Percentiles rank a stretch among this genome's conserved stretches.
phyloP scores from a whole-genome alignment of 495 filamentous ascomycete genomes.

The Penicillium desertorum region DNA sequence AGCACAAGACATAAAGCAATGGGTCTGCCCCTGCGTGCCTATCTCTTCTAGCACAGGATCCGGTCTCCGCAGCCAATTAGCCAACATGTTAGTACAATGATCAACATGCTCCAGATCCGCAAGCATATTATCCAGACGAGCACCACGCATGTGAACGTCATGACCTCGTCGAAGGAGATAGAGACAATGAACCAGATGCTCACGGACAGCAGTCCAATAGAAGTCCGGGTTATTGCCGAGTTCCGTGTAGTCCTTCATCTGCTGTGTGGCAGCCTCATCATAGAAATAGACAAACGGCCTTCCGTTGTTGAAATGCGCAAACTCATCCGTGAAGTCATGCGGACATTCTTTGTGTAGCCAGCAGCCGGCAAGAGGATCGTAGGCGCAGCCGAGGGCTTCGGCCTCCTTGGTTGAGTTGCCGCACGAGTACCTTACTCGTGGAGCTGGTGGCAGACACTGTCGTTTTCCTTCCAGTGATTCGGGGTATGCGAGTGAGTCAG shows the following conservation, averaged over 20 bases:
- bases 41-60: slow-evolving; percentile 11
- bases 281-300: slow-evolving; percentile 22
- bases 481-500: slow-evolving; percentile 2
- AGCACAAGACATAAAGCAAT: slow-evolving; percentile 21
- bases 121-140: slow-evolving; percentile 18
- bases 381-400: slow-evolving; percentile 11
- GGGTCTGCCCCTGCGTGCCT: slow-evolving; percentile 16
- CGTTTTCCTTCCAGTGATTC: slow-evolving; percentile 3
- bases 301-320: slow-evolving; percentile 18
- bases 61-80: slow-evolving; percentile 16
- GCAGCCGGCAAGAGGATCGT: slow-evolving; percentile 19
- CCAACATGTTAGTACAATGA: slow-evolving; percentile 20
- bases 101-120: slow-evolving; percentile 20
- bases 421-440: slow-evolving; percentile 12
- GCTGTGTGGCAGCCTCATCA: slow-evolving; percentile 15
- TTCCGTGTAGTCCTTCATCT: slow-evolving; percentile 19
- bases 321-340: slow-evolving; percentile 13
- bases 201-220: slow-evolving; percentile 19
- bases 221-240: slow-evolving; percentile 13
- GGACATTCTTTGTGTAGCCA: slow-evolving; percentile 20
- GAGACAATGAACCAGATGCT: slow-evolving; percentile 20
- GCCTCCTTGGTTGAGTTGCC: slow-evolving; percentile 20
- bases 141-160: slow-evolving; percentile 20
- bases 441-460: slow-evolving; percentile 12
- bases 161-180: slow-evolving; percentile 19